These are phyloP conservation scores for Acacia crassicarpa DNA, from an alignment of 306 rosid species.

Conservation along the genomic window DNA sequence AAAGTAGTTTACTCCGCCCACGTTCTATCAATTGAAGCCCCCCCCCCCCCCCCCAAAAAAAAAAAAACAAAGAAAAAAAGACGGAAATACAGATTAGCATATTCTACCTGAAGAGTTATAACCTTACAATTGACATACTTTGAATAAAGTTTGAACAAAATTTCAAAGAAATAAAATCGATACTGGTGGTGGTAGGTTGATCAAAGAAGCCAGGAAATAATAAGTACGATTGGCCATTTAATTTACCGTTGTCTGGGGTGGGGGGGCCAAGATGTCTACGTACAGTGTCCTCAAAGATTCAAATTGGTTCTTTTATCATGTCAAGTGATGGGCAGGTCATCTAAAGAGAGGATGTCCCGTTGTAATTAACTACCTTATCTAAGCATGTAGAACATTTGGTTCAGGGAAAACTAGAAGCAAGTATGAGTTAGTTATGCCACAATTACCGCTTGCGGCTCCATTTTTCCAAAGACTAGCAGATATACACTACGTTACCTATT, in stretches of 20 bases:
- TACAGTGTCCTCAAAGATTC: background rate
- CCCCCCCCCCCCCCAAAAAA: background rate
- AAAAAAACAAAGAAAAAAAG: background rate
- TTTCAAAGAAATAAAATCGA: slow-evolving; percentile 20
- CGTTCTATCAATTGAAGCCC: slow-evolving; percentile 48
- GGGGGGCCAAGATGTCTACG: background rate
- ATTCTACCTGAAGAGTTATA: background rate
- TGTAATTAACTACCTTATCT: slow-evolving; percentile 11
- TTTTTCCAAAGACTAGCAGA: slow-evolving; percentile 17
- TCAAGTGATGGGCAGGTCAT: background rate
- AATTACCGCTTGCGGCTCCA: background rate
- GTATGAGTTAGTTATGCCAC: background rate
- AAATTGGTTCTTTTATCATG: no score
- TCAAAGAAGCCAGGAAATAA: background rate
- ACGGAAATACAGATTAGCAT: slow-evolving; percentile 26
- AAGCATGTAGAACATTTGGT: slow-evolving; percentile 2
- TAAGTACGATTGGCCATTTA: slow-evolving; percentile 20
- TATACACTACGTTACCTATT: slow-evolving; percentile 33
- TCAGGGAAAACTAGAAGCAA: slow-evolving; percentile 10
- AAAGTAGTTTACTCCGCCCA: slow-evolving; percentile 87
- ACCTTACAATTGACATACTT: background rate
- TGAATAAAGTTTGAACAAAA: background rate
- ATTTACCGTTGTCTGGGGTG: background rate
- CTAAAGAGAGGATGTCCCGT: slow-evolving; percentile 7
- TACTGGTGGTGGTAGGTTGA: background rate